Conservation (phyloP, 2,329 filamentous ascomycete genomes). For the Endocalyx cinctus region DNA sequence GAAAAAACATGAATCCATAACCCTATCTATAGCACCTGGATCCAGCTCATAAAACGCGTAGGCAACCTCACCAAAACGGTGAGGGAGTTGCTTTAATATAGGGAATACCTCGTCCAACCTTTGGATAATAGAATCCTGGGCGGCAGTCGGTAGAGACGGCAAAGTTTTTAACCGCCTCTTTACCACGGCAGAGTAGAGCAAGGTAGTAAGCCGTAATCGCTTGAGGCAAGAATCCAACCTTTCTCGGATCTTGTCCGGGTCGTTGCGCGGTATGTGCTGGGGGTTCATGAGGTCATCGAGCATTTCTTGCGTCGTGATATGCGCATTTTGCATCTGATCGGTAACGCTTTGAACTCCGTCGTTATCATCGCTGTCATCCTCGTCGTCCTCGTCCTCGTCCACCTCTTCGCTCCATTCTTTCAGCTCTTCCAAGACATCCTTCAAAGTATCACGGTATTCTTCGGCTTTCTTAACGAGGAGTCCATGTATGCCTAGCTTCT, state of each 20-base stretch:
- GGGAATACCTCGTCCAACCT: slow-evolving; percentile 53
- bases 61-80: slow-evolving; percentile 66
- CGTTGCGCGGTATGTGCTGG: slow-evolving; percentile 57
- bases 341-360: slow-evolving; percentile 35
- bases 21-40: slow-evolving; percentile 50
- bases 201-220: slow-evolving; percentile 60
- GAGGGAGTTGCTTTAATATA: slow-evolving; percentile 56
- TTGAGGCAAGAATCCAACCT: slow-evolving; percentile 61
- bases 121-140: slow-evolving; percentile 28
- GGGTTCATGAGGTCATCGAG: slow-evolving; percentile 66
- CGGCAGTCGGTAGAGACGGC: slow-evolving; percentile 35
- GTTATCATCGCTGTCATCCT: slow-evolving; percentile 43
- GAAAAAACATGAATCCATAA: slow-evolving; percentile 55
- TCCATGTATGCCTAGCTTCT: slow-evolving; percentile 63
- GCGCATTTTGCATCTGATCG: slow-evolving; percentile 24
- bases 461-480: slow-evolving; percentile 68
- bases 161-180: slow-evolving; percentile 65
- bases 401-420: slow-evolving; percentile 82
- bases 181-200: slow-evolving; percentile 64
- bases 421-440: slow-evolving; percentile 80
- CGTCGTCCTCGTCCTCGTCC: slow-evolving; percentile 54
- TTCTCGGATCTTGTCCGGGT: slow-evolving; percentile 60
- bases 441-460: slow-evolving; percentile 68
- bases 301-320: slow-evolving; percentile 48
- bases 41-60: slow-evolving; percentile 68